Percentiles rank a stretch among this genome's conserved stretches.
These are phyloP conservation scores for Hymenoscyphus infarciens DNA, from an alignment of 2,329 filamentous ascomycete genomes.

Conservation along the genomic window DNA sequence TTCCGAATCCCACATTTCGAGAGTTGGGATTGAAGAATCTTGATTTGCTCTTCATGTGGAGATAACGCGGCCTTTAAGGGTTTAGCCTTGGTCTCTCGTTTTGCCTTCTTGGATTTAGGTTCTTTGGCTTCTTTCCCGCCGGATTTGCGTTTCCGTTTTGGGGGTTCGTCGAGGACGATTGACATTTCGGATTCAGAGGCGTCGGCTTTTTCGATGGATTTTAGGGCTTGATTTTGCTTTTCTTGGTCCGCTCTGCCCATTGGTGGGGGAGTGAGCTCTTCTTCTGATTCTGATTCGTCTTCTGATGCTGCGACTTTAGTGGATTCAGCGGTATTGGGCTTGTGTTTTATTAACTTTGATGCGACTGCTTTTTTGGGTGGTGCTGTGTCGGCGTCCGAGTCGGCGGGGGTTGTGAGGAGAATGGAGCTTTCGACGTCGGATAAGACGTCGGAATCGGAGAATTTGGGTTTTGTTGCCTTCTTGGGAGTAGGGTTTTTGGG, in stretches of 20 bases:
- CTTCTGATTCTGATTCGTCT: not conserved
- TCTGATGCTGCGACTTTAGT: not conserved
- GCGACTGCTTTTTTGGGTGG: slow-evolving; percentile 14
- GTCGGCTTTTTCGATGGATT: slow-evolving; percentile 34
- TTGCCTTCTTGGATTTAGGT: slow-evolving; percentile 32
- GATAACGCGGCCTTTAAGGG: slow-evolving; percentile 40
- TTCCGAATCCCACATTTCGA: slow-evolving; percentile 90
- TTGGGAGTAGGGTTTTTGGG: slow-evolving; percentile 7
- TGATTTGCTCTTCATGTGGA: slow-evolving; percentile 75
- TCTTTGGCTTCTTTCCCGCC: slow-evolving; percentile 36
- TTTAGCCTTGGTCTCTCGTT: slow-evolving; percentile 39
- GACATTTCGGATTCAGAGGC: slow-evolving; percentile 62
- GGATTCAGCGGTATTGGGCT: not conserved
- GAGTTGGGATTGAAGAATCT: slow-evolving; percentile 80
- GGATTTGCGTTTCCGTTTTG: slow-evolving; percentile 45
- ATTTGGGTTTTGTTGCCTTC: not conserved
- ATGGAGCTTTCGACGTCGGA: not conserved
- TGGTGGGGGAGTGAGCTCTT: slow-evolving; percentile 7
- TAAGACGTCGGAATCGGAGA: not conserved
- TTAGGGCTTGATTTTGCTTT: slow-evolving; percentile 12
- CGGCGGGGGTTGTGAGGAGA: not conserved
- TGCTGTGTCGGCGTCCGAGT: not conserved
- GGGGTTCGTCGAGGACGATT: slow-evolving; percentile 70
- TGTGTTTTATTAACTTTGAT: slow-evolving; percentile 7
- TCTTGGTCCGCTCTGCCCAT: slow-evolving; percentile 2